Base-by-base conservation (phyloP, 179 eudicot genomes). In the Corrigiola litoralis region DNA sequence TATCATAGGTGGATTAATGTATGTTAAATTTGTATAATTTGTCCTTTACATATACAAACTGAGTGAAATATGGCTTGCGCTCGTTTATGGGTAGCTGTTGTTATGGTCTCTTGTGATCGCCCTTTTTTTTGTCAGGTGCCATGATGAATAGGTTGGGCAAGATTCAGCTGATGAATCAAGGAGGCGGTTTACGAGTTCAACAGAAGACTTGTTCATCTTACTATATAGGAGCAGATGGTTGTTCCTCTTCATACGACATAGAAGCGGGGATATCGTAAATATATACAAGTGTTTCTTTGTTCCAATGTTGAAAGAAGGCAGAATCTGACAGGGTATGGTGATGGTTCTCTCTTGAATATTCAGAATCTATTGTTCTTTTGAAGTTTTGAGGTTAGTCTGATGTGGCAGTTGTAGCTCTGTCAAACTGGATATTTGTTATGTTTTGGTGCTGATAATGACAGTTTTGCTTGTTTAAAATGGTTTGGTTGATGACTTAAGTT, bases 271-370 rank as follows among this genome's bases (percentile, higher is more conserved):
- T 7, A 9, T 38, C 42, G 11, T 7, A 7, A 7, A 38, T 38
- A 38, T 31, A 16, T 4, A 25, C 24, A 25, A 24, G 27, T 7
- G 12, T 36, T 18, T 38, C 23, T 40, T 59, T 17, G 63, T 38
- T 23, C 20, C 4, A 1, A 17, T 44, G 53, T 46, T 44, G 37
- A 42, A 45, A 18, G 53, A 7, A 12, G 27, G 29, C 41, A 42
- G 31, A n/a, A n/a, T n/a, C n/a, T n/a, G 40, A 18, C 5, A 16
- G 24, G 50, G 49, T 34, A 36, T 27, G 53, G 45, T 47, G 14
- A 34, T 41, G 53, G 46, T 59, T 25, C 36, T 49, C 16, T 69
- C 45, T 37, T 61, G 66, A 52, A 41, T 50, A n/a, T 42, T 61
- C 41, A 8, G 23, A 4, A 16, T 54, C 47, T 13, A 4, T 20